Percentiles rank a stretch among this genome's conserved stretches.
Conservation (phyloP, 2,329 filamentous ascomycete species). For the Coniochaeta sp. region DNA sequence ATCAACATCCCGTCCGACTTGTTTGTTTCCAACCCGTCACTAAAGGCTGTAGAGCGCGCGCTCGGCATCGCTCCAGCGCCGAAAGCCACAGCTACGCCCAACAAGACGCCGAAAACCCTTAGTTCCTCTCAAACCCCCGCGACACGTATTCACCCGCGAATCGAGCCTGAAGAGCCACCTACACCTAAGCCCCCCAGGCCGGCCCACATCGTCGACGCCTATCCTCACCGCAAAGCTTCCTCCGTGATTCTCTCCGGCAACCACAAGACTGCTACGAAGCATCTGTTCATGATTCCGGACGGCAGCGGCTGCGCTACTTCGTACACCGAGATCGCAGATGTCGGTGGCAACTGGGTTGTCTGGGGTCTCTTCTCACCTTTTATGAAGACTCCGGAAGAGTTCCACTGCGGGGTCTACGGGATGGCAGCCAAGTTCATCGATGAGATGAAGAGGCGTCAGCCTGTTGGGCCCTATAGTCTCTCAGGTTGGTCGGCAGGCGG, state of each 20-base stretch:
- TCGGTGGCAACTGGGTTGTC: constrained; percentile 36
- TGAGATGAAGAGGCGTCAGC: constrained; percentile 66
- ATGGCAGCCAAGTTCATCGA: constrained; percentile 57
- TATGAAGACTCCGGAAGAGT: constrained; percentile 61
- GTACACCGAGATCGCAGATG: constrained; percentile 52
- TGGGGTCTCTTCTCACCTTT: constrained; percentile 61
- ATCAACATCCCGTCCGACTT: constrained; percentile 51
- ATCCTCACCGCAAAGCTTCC: constrained; percentile 41
- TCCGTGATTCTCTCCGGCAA: constrained; percentile 42
- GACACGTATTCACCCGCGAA: constrained; percentile 14
- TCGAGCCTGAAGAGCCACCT: constrained; percentile 15
- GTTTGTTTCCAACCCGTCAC: constrained; percentile 51
- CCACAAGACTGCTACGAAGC: constrained; percentile 35
- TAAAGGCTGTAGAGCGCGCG: constrained; percentile 57
- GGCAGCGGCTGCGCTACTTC: constrained; percentile 57
- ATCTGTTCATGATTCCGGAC: constrained; percentile 48
- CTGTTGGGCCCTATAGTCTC: constrained; percentile 58
- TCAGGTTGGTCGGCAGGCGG: constrained; percentile 74
- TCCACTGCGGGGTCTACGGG: constrained; percentile 56
- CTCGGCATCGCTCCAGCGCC: constrained; percentile 44
- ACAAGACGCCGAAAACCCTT: constrained; percentile 14
- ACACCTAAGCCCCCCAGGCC: constrained; percentile 30
- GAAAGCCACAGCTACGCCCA: constrained; percentile 20
- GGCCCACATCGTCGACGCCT: constrained; percentile 29
- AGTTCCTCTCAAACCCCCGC: background rate